Evolutionary conservation across 345 rosid species (phyloP).

Genomic region (Syzygium aromaticum): DNA sequence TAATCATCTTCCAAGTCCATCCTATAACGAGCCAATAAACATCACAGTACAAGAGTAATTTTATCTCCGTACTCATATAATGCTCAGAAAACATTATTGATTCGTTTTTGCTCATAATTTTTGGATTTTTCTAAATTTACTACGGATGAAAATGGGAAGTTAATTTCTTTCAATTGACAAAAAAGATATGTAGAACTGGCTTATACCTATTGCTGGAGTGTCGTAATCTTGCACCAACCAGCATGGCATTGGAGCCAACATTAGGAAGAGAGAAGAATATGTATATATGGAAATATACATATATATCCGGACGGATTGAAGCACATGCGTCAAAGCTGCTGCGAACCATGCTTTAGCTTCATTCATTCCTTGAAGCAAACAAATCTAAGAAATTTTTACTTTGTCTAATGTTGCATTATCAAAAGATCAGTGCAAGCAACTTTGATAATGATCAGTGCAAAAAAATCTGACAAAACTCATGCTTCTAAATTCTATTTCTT

Average conservation of each 20-base stretch:
- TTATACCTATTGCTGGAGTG: too few relatives aligned
- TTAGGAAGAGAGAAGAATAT: not conserved
- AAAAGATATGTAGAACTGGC: too few relatives aligned
- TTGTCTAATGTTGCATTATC: not conserved
- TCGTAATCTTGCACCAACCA: too few relatives aligned
- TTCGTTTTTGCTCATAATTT: not conserved
- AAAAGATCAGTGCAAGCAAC: rapidly evolving
- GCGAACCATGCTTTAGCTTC: not conserved
- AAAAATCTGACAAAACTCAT: not conserved
- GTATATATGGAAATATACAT: too few relatives aligned
- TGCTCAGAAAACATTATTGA: not conserved
- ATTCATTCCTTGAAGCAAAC: rapidly evolving
- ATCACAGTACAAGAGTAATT: not conserved
- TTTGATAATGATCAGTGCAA: not conserved
- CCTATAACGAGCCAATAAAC: not conserved
- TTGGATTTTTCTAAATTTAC: not conserved
- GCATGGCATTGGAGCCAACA: too few relatives aligned
- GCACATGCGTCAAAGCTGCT: not conserved
- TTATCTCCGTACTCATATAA: not conserved
- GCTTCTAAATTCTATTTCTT: not conserved
- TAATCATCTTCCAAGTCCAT: not conserved
- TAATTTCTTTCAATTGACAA: too few relatives aligned
- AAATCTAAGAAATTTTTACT: not conserved
- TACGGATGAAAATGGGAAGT: rapidly evolving
- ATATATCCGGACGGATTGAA: too few relatives aligned